Conservation (phyloP, 495 filamentous ascomycete species). For the Lasiosphaeriaceae sp. region DNA sequence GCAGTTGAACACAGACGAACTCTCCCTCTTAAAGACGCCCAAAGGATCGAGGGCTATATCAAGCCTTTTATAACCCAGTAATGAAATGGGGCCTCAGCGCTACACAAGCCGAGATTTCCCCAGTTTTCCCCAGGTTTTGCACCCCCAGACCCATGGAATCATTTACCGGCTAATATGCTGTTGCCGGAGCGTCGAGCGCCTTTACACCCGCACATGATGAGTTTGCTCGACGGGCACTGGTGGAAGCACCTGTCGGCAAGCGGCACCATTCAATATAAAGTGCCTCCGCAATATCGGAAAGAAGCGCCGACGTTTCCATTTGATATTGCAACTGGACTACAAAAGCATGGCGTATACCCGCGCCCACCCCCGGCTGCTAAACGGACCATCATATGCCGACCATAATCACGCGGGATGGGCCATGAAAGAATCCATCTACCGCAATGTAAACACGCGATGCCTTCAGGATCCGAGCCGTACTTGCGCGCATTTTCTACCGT, state of each 20-base stretch:
- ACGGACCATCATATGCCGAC: no score
- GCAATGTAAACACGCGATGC: no score
- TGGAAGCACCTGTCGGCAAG: conserved; percentile 3
- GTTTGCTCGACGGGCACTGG: conserved; percentile 7
- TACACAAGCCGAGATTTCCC: background rate
- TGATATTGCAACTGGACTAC: background rate
- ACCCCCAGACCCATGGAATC: background rate
- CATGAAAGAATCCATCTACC: no score
- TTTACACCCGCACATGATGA: conserved; percentile 10
- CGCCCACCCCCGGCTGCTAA: no score
- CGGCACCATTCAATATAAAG: conserved; percentile 1
- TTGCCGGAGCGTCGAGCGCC: background rate
- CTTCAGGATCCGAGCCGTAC: no score
- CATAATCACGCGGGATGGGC: no score
- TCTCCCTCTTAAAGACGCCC: background rate
- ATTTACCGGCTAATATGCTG: conserved; percentile 10
- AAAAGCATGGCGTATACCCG: background rate
- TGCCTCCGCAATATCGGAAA: background rate
- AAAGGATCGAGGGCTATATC: background rate
- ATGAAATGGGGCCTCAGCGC: background rate
- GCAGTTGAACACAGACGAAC: background rate
- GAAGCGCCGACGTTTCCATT: background rate
- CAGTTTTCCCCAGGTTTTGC: conserved; percentile 9
- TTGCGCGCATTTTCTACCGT: no score
- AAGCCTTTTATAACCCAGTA: background rate